These are phyloP conservation scores for Penicillium pancosmium DNA, from an alignment of 495 filamentous ascomycete genomes.

Conservation along the genomic window DNA sequence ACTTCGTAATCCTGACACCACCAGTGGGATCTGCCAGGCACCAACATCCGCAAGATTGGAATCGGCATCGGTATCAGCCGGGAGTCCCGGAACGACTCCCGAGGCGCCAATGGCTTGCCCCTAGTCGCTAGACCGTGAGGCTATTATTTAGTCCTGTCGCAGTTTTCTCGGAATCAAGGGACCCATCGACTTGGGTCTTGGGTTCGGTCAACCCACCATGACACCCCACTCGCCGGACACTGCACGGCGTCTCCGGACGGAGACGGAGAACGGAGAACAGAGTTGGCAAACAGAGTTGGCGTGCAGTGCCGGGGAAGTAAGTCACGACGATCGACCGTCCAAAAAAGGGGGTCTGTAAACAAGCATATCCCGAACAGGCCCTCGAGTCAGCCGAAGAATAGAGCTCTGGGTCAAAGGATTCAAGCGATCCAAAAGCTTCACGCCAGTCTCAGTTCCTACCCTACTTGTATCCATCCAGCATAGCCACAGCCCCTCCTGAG, in stretches of 20 bases:
- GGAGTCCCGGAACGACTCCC: not conserved
- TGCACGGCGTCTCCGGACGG: not conserved
- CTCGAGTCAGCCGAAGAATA: no score
- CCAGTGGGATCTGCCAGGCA: not conserved
- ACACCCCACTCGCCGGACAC: not conserved
- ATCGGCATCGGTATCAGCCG: slow-evolving; percentile 1
- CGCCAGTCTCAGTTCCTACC: not conserved
- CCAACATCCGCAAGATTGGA: not conserved
- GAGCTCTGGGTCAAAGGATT: not conserved
- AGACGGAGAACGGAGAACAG: not conserved
- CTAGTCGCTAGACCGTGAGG: slow-evolving; percentile 10
- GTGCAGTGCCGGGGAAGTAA: slow-evolving; percentile 3
- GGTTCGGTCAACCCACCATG: not conserved
- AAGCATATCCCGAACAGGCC: not conserved
- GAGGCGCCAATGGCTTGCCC: slow-evolving; percentile 8
- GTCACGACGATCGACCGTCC: not conserved
- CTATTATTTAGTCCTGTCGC: slow-evolving; percentile 11
- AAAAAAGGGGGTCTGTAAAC: not conserved
- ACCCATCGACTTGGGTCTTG: slow-evolving; percentile 5
- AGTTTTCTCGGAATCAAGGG: not conserved
- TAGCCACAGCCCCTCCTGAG: not conserved
- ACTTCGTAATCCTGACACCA: not conserved
- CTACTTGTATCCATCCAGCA: not conserved
- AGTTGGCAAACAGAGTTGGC: not conserved
- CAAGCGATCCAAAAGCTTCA: not conserved